Evolutionary conservation across 2,329 filamentous ascomycete species (phyloP).

Genomic region (Pseudonectria foliicola): DNA sequence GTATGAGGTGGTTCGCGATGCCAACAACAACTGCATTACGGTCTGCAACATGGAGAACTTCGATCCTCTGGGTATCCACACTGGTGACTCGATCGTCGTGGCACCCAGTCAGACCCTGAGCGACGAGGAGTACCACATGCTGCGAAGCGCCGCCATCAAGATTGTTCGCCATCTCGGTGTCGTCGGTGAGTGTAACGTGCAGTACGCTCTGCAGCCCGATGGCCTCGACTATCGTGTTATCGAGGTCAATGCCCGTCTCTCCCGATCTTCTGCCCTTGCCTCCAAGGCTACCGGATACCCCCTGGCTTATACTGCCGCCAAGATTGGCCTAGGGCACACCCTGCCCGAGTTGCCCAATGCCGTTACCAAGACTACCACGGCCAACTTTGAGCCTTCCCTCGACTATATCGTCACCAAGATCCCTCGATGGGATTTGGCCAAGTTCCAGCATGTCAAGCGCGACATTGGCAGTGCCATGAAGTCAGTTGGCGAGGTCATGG

Average conservation of each 20-base stretch:
- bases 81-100: slow-evolving; percentile 97
- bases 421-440: slow-evolving; percentile 94
- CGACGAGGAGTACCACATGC: slow-evolving; percentile 99
- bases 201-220: slow-evolving; percentile 94
- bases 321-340: slow-evolving; percentile 94
- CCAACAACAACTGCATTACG: slow-evolving; percentile 97
- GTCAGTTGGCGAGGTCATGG: slow-evolving; percentile 98
- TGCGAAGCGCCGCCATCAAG: slow-evolving; percentile 94
- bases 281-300: slow-evolving; percentile 98
- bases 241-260: slow-evolving; percentile 97
- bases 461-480: slow-evolving; percentile 99
- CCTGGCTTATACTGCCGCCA: slow-evolving; percentile 92
- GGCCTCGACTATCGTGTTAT: slow-evolving; percentile 98
- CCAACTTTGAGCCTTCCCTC: slow-evolving; percentile 95
- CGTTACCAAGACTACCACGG: slow-evolving; percentile 96
- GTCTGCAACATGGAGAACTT: slow-evolving; percentile 86
- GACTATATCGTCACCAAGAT: slow-evolving; percentile 99
- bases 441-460: slow-evolving; percentile 98
- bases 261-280: slow-evolving; percentile 90
- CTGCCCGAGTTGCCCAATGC: slow-evolving; percentile 94
- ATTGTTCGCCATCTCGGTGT: slow-evolving; percentile 96
- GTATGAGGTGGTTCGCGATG: slow-evolving; percentile 96
- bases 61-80: slow-evolving; percentile 94
- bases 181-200: slow-evolving; percentile 97
- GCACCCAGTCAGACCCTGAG: slow-evolving; percentile 94